Evolutionary conservation across 306 rosid genomes (phyloP).

Genomic region (Cucurbita pepo): DNA sequence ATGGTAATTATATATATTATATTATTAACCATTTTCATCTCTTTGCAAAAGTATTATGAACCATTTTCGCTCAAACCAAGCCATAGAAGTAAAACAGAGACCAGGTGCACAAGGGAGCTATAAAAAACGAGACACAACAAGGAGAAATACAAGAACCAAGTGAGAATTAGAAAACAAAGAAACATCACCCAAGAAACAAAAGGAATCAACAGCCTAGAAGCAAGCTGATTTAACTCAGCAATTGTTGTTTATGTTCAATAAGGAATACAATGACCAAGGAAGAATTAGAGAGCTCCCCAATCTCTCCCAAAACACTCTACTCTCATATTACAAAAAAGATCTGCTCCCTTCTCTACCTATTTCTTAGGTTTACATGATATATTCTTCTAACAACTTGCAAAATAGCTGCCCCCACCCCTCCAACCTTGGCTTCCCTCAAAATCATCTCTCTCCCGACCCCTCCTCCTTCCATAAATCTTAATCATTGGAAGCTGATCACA

Average conservation of each 20-base stretch:
- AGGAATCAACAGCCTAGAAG: not conserved
- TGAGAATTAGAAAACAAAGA: not conserved
- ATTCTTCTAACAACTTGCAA: not conserved
- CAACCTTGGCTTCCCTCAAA: not conserved
- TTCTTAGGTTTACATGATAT: not conserved
- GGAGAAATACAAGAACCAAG: not conserved
- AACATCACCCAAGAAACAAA: not conserved
- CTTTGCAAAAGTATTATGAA: not conserved
- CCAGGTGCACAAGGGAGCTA: not conserved
- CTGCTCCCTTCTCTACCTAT: not conserved
- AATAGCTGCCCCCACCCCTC: not conserved
- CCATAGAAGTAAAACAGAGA: not conserved
- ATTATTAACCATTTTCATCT: not conserved
- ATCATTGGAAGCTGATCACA: no score
- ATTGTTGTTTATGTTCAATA: not conserved
- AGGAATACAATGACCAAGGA: not conserved
- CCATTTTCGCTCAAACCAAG: not conserved
- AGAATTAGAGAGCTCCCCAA: not conserved
- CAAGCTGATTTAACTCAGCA: not conserved
- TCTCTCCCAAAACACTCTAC: not conserved
- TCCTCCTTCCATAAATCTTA: not conserved
- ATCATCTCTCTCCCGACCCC: not conserved
- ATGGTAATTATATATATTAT: not conserved
- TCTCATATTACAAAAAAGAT: not conserved
- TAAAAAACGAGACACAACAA: not conserved